Conservation (phyloP, 139 green algal genomes). For the Closterium sp. region DNA sequence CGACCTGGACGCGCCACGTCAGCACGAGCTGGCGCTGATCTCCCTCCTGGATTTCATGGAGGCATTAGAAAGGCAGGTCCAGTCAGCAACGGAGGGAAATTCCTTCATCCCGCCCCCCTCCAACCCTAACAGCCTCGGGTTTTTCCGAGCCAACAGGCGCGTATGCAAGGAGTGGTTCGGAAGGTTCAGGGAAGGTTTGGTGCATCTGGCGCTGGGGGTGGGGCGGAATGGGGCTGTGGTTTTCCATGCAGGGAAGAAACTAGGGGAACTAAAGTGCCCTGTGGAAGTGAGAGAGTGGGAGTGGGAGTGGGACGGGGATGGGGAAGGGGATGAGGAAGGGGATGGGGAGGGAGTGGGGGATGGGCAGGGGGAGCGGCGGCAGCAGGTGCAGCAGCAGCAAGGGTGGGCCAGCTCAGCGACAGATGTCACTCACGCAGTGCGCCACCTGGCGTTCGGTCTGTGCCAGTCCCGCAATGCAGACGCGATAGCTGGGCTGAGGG, state of each 20-base stretch:
- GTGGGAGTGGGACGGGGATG: background rate
- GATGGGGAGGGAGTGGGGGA: too few relatives aligned
- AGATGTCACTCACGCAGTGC: conserved; percentile 30
- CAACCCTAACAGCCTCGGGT: conserved; percentile 8
- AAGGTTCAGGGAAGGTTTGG: conserved; percentile 4
- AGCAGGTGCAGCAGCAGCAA: background rate
- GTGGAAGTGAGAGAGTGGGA: background rate
- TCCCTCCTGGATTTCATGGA: conserved; percentile 52
- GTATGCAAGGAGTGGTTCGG: conserved; percentile 55
- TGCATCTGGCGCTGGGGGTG: conserved; percentile 23
- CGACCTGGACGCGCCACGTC: background rate
- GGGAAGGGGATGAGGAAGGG: too few relatives aligned
- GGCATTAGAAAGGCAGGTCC: conserved; percentile 37
- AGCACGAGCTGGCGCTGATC: background rate
- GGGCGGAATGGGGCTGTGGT: background rate
- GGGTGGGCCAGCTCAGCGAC: background rate
- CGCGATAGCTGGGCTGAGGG: conserved; percentile 21
- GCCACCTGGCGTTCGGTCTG: conserved; percentile 40
- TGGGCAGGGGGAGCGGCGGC: background rate
- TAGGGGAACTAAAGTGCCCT: background rate
- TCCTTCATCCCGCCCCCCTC: background rate
- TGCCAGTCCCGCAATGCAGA: conserved; percentile 15
- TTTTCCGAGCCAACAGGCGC: conserved; percentile 44
- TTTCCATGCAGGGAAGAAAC: background rate
- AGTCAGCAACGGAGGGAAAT: background rate